These are phyloP conservation scores for Kalmusia sp. DNA, from an alignment of 2,329 filamentous ascomycete genomes.

Conservation along the genomic window DNA sequence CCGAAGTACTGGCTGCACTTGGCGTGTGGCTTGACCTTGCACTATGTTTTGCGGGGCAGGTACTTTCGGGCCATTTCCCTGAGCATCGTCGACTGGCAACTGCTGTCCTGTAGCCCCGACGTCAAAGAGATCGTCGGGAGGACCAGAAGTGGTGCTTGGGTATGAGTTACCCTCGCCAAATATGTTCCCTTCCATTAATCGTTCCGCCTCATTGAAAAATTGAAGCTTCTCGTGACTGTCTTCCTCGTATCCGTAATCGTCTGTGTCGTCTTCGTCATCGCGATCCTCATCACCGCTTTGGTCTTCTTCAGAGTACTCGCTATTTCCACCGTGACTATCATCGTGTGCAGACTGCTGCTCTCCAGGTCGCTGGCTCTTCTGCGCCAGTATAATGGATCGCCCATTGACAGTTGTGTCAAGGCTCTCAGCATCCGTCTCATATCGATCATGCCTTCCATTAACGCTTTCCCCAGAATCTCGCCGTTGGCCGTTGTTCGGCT, in stretches of 20 bases:
- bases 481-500: constrained; percentile 22
- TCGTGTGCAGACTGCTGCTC: constrained; percentile 14
- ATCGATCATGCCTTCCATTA: constrained; percentile 28
- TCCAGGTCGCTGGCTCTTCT: constrained; percentile 20
- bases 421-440: constrained; percentile 48
- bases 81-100: constrained; percentile 12
- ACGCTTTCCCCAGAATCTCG: constrained; percentile 20
- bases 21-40: constrained; percentile 11
- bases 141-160: constrained; percentile 45
- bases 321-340: constrained; percentile 13
- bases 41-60: constrained; percentile 13
- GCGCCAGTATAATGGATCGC: constrained; percentile 25
- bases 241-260: constrained; percentile 4
- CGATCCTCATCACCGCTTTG: constrained; percentile 15
- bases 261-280: constrained; percentile 18
- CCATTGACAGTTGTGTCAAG: constrained; percentile 42
- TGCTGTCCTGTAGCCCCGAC: constrained; percentile 20
- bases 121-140: constrained; percentile 20
- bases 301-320: constrained; percentile 6
- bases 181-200: constrained; percentile 10
- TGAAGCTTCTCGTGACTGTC: constrained; percentile 4
- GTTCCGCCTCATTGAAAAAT: constrained; percentile 7
- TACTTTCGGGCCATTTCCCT: constrained; percentile 6
- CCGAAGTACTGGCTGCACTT: constrained; percentile 14
- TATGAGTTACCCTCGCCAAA: constrained; percentile 43